Percentiles rank a stretch among this genome's conserved stretches.
Conservation (phyloP, 2,329 filamentous ascomycete genomes). For the Tolypocladium album region DNA sequence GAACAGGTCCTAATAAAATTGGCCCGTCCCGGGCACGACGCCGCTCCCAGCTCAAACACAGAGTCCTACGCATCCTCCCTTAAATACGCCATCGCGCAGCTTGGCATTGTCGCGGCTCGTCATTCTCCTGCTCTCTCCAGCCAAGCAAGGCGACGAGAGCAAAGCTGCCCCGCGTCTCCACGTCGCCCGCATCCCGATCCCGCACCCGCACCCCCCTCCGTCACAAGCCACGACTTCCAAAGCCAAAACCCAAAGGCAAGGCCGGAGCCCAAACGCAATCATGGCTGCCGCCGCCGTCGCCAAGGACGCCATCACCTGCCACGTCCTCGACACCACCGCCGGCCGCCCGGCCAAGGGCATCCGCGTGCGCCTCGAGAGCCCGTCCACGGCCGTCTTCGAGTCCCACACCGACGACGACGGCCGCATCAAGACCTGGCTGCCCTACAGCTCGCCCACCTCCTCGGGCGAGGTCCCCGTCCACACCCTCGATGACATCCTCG, state of each 20-base stretch:
- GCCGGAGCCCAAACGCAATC: not conserved
- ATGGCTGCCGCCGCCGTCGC: conserved; percentile 1
- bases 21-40: not conserved
- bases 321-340: conserved; percentile 72
- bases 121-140: not conserved
- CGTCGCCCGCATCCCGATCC: not conserved
- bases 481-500: conserved; percentile 45
- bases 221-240: not conserved
- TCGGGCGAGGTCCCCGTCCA: conserved; percentile 47
- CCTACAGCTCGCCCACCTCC: conserved; percentile 38
- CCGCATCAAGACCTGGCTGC: conserved; percentile 59
- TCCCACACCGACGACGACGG: conserved; percentile 68
- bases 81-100: not conserved
- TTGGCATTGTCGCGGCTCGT: not conserved
- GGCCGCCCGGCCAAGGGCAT: conserved; percentile 59
- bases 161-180: not conserved
- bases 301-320: conserved; percentile 69
- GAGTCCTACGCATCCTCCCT: not conserved
- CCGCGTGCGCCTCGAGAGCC: conserved; percentile 52
- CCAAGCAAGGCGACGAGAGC: not conserved
- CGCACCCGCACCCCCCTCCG: no score
- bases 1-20: not conserved
- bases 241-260: not conserved
- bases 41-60: no score
- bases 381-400: conserved; percentile 38